phyloP scores from a whole-genome alignment of 495 filamentous ascomycete species.

The Aspergillus kassunensis region DNA sequence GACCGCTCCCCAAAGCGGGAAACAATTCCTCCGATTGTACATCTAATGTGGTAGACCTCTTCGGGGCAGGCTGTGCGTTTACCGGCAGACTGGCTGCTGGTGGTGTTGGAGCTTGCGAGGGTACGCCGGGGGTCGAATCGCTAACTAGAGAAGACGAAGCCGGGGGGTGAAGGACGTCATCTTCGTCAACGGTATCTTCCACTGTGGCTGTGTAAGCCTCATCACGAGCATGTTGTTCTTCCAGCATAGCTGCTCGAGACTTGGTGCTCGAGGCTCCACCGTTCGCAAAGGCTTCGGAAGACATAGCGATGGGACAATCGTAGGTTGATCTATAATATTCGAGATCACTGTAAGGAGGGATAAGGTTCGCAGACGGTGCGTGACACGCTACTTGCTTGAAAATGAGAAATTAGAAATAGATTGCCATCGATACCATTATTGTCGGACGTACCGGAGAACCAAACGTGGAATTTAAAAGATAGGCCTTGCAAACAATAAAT shows the following conservation, averaged over 20 bases:
- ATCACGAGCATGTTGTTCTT: conserved; percentile 67
- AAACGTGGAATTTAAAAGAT: neutral
- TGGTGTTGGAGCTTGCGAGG: conserved; percentile 19
- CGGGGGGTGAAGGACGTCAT: conserved; percentile 61
- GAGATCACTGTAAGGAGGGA: neutral
- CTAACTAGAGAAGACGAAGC: conserved; percentile 41
- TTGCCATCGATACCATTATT: neutral
- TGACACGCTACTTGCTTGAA: neutral
- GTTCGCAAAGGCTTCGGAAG: conserved; percentile 42
- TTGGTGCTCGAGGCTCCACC: conserved; percentile 28
- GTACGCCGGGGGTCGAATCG: conserved; percentile 23
- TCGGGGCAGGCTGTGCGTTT: conserved; percentile 37
- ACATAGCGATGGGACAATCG: conserved; percentile 33
- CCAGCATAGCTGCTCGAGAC: conserved; percentile 68
- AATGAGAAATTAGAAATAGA: neutral
- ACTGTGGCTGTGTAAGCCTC: conserved; percentile 65
- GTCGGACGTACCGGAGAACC: neutral
- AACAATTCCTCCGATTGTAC: conserved; percentile 86
- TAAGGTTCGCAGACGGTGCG: neutral
- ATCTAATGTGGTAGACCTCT: conserved; percentile 56
- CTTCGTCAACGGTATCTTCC: conserved; percentile 77
- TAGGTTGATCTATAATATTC: conserved; percentile 4
- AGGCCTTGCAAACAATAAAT: neutral
- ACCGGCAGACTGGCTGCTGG: conserved; percentile 22
- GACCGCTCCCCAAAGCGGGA: conserved; percentile 74